Percentiles rank a stretch among this genome's conserved stretches.
Conservation (phyloP, 768 basidiomycete species). For the Favolaschia claudopus region DNA sequence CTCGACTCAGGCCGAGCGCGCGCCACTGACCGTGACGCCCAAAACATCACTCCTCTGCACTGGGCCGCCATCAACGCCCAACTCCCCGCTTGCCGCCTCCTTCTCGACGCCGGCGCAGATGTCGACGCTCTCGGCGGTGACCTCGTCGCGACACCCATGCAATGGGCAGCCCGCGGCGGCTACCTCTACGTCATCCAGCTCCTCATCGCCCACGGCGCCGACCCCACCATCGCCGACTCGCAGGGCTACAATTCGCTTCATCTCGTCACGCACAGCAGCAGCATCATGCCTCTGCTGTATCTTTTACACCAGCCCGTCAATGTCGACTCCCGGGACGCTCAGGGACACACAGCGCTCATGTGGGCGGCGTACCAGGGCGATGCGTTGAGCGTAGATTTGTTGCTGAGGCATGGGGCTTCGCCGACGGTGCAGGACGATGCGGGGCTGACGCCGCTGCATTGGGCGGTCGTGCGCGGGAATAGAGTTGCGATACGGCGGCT, state of each 20-base stretch:
- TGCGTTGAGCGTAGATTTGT: slow-evolving; percentile 89
- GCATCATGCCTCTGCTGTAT: slow-evolving; percentile 93
- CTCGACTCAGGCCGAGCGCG: slow-evolving; percentile 74
- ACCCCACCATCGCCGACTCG: slow-evolving; percentile 89
- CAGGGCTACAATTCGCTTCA: slow-evolving; percentile 98
- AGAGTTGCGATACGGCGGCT: slow-evolving; percentile 84
- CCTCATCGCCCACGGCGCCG: slow-evolving; percentile 87
- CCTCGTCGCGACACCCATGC: slow-evolving; percentile 91
- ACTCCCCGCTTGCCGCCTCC: slow-evolving; percentile 83
- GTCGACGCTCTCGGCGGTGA: slow-evolving; percentile 96
- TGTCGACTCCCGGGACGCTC: slow-evolving; percentile 88
- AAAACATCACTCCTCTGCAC: slow-evolving; percentile 95
- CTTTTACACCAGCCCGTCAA: slow-evolving; percentile 92
- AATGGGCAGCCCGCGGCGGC: slow-evolving; percentile 98
- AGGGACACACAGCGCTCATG: slow-evolving; percentile 95
- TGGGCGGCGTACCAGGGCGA: slow-evolving; percentile 99
- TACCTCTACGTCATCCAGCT: slow-evolving; percentile 96
- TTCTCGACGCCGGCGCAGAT: slow-evolving; percentile 92
- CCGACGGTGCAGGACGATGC: slow-evolving; percentile 78
- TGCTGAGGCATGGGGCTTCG: slow-evolving; percentile 88
- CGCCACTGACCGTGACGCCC: slow-evolving; percentile 82
- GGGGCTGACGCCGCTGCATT: slow-evolving; percentile 91
- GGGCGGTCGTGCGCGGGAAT: slow-evolving; percentile 98
- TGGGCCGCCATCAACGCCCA: slow-evolving; percentile 99
- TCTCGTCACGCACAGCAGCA: slow-evolving; percentile 92